phyloP scores from a whole-genome alignment of 257 asterid genomes.

The Fraxinus quadrangulata region DNA sequence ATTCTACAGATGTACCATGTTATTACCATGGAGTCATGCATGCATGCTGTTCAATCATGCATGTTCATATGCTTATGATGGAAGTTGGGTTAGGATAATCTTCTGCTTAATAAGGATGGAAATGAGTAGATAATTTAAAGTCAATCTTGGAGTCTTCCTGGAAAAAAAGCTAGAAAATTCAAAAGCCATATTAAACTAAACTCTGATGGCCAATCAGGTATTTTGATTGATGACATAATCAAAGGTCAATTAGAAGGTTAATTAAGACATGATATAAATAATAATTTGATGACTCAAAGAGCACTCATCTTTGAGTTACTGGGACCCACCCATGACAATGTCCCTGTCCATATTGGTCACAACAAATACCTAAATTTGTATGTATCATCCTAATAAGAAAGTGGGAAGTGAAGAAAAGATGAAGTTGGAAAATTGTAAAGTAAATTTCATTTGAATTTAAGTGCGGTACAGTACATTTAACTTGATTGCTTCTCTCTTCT shows the following conservation, averaged over 20 bases:
- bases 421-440: background rate
- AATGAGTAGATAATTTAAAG: slow-evolving; percentile 17
- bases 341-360: background rate
- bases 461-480: background rate
- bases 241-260: slow-evolving; percentile 44
- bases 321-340: slow-evolving; percentile 29
- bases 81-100: background rate
- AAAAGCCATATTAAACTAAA: slow-evolving; percentile 31
- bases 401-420: background rate
- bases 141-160: slow-evolving; percentile 35
- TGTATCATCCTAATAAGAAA: background rate
- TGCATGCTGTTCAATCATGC: slow-evolving; percentile 24
- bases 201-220: slow-evolving; percentile 32
- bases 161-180: slow-evolving; percentile 21
- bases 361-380: slow-evolving; percentile 18
- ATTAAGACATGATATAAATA: slow-evolving; percentile 26
- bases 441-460: background rate
- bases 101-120: background rate
- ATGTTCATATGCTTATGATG: slow-evolving; percentile 27
- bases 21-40: slow-evolving; percentile 22
- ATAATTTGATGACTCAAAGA: slow-evolving; percentile 50
- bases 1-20: slow-evolving; percentile 11
- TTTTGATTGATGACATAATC: slow-evolving; percentile 52
- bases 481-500: background rate
- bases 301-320: slow-evolving; percentile 43